Evolutionary conservation across 1,284 basidiomycete genomes (phyloP).

Genomic region (Cystobasidium pallidum): DNA sequence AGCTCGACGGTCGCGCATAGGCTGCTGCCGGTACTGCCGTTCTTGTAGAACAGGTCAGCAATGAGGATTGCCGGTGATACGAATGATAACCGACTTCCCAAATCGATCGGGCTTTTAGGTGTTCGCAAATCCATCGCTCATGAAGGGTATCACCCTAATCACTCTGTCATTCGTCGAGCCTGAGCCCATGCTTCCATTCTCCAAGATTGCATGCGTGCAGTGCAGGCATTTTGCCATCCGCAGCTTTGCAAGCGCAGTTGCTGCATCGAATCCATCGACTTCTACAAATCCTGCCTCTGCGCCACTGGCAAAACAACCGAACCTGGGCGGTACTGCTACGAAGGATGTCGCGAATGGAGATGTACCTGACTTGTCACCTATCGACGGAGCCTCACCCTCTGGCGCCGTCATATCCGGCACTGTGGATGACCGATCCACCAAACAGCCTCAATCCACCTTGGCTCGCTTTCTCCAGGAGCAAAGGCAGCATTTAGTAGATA

Average conservation of each 20-base stretch:
- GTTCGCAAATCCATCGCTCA: no score
- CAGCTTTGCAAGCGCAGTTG: constrained; percentile 22
- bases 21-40: constrained; percentile 1
- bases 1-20: no score
- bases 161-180: no score
- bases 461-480: constrained; percentile 1
- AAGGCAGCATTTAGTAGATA: not conserved
- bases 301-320: not conserved
- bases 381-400: not conserved
- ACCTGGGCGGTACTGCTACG: not conserved
- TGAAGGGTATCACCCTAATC: no score
- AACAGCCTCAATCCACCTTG: not conserved
- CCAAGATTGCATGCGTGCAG: constrained; percentile 22
- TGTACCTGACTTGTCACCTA: not conserved
- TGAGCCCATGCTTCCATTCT: constrained; percentile 25
- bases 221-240: constrained; percentile 31
- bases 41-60: no score
- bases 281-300: constrained; percentile 14
- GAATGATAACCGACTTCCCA: not conserved
- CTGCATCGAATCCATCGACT: constrained; percentile 20
- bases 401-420: not conserved
- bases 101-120: not conserved
- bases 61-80: not conserved
- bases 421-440: not conserved
- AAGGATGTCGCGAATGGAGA: not conserved